Percentiles rank a stretch among this genome's conserved stretches.
Evolutionary conservation across 2,329 filamentous ascomycete genomes (phyloP).

Genomic region (Herpomyces periplanetae): DNA sequence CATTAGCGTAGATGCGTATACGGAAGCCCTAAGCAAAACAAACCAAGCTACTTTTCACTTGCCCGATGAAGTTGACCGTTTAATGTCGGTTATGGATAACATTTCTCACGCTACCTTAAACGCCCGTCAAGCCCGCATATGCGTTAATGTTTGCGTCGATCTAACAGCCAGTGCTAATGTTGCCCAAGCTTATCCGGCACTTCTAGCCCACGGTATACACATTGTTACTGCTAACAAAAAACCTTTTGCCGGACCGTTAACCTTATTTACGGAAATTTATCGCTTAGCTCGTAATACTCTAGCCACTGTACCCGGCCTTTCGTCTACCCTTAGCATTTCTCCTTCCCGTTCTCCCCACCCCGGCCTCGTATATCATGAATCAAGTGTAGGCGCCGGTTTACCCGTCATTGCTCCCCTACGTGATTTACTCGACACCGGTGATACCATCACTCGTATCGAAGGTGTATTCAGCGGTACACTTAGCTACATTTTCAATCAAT

Average conservation of each 20-base stretch:
- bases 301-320: too few species aligned
- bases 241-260: conserved; percentile 45
- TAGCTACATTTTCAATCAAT: conserved; percentile 92
- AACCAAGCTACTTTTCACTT: too few species aligned
- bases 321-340: too few species aligned
- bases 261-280: conserved; percentile 64
- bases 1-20: too few species aligned
- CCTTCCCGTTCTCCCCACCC: conserved; percentile 9
- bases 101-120: too few species aligned
- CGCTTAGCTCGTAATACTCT: conserved; percentile 22
- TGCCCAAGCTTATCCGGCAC: conserved; percentile 39
- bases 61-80: too few species aligned
- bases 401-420: conserved; percentile 74
- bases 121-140: too few species aligned
- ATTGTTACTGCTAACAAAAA: conserved; percentile 97
- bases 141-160: too few species aligned
- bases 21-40: too few species aligned
- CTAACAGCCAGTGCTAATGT: conserved; percentile 74
- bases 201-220: conserved; percentile 43
- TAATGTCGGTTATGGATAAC: too few species aligned
- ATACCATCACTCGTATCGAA: conserved; percentile 64
- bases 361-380: conserved; percentile 73
- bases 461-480: conserved; percentile 93
- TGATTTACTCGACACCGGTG: conserved; percentile 73
- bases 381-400: conserved; percentile 62